Conservation (phyloP, 1,284 basidiomycete genomes). For the Tilletiopsis washingtonensis region DNA sequence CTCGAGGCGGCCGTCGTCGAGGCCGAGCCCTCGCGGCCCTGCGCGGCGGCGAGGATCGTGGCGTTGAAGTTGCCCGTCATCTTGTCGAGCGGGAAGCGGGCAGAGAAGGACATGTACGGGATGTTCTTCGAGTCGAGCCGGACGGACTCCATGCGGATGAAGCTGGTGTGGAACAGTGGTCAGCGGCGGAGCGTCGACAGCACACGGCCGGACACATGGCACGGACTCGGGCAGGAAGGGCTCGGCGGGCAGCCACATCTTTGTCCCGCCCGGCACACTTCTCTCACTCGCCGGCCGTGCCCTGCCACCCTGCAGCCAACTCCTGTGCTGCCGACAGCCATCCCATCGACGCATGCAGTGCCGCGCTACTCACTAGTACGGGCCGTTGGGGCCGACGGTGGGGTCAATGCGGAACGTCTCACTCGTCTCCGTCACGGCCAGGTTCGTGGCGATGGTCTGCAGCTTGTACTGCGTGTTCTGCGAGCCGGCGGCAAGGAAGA, state of each 20-base stretch:
- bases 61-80: conserved; percentile 36
- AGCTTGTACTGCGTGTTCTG: conserved; percentile 37
- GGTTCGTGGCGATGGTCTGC: conserved; percentile 22
- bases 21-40: conserved; percentile 2
- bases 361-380: conserved; percentile 19
- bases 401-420: conserved; percentile 19
- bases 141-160: conserved; percentile 37
- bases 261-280: too few relatives aligned
- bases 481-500: conserved; percentile 35
- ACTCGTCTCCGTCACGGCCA: conserved; percentile 10
- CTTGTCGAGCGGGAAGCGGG: conserved; percentile 26
- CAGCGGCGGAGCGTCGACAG: not conserved
- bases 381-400: conserved; percentile 22
- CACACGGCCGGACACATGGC: too few relatives aligned
- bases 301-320: too few relatives aligned
- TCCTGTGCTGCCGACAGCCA: too few relatives aligned
- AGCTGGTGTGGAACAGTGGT: conserved; percentile 14
- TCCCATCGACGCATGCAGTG: not conserved
- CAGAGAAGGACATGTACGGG: conserved; percentile 35
- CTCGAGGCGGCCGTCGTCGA: not conserved
- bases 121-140: conserved; percentile 15
- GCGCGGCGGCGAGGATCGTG: conserved; percentile 15
- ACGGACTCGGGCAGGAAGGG: too few relatives aligned
- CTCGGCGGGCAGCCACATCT: too few relatives aligned
- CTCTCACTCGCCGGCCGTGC: too few relatives aligned